A percentile compares a stretch with the other conserved stretches of the same genome.
Conservation (phyloP, 2,329 filamentous ascomycete genomes). For the Elsinoe australis region DNA sequence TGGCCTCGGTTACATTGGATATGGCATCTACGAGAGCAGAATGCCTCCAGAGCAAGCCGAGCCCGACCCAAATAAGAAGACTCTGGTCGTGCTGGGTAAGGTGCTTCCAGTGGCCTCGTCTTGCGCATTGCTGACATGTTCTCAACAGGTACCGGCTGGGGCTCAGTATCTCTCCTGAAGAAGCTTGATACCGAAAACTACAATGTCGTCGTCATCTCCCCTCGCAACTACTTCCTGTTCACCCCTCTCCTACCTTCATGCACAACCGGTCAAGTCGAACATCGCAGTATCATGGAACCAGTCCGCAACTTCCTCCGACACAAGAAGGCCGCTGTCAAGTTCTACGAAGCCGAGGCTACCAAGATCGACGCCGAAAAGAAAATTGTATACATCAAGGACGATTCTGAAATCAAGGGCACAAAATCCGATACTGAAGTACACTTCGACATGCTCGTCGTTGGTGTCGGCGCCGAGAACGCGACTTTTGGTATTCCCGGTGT, state of each 20-base stretch:
- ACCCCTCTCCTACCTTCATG: slow-evolving; percentile 94
- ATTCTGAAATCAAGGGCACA: slow-evolving; percentile 83
- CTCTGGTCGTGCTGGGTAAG: slow-evolving; percentile 84
- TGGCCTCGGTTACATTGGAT: slow-evolving; percentile 63
- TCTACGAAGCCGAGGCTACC: slow-evolving; percentile 95
- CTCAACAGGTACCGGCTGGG: slow-evolving; percentile 81
- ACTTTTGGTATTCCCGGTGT: slow-evolving; percentile 96
- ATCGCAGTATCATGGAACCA: slow-evolving; percentile 99
- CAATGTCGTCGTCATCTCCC: slow-evolving; percentile 95
- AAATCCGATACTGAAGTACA: slow-evolving; percentile 77
- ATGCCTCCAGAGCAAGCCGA: slow-evolving; percentile 71
- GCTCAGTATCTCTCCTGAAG: slow-evolving; percentile 90
- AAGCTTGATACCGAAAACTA: slow-evolving; percentile 99
- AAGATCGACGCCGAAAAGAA: slow-evolving; percentile 91
- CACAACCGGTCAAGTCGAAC: slow-evolving; percentile 94
- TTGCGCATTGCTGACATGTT: not conserved
- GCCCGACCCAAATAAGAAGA: slow-evolving; percentile 89
- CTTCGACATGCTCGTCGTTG: slow-evolving; percentile 97
- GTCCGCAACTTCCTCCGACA: slow-evolving; percentile 91
- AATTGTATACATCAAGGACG: slow-evolving; percentile 81
- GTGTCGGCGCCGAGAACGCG: slow-evolving; percentile 90
- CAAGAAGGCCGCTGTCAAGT: slow-evolving; percentile 89
- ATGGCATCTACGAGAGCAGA: slow-evolving; percentile 73
- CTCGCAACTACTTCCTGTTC: slow-evolving; percentile 99
- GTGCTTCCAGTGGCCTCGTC: not conserved